These are phyloP conservation scores for Trichaptum fuscoviolaceum DNA, from an alignment of 768 basidiomycete species.

Conservation along the genomic window DNA sequence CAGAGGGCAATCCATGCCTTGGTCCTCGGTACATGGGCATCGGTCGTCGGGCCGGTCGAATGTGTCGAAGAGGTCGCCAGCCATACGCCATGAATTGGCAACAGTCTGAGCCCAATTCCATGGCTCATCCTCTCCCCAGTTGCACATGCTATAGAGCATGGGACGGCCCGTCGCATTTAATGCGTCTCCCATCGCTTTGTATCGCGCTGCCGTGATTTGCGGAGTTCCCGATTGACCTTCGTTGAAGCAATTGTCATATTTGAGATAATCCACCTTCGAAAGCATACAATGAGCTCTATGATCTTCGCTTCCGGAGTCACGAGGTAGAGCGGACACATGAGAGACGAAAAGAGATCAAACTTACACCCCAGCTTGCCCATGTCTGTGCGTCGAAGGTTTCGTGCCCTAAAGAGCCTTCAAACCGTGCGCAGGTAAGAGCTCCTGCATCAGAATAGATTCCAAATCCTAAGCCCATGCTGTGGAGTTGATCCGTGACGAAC, in stretches of 20 bases:
- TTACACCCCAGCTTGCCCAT: conserved; percentile 34
- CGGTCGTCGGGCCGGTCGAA: conserved; percentile 4
- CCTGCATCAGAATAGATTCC: conserved; percentile 34
- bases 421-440: conserved; percentile 13
- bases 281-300: not conserved
- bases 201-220: conserved; percentile 30
- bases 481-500: conserved; percentile 26
- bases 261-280: conserved; percentile 9
- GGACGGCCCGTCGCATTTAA: conserved; percentile 34
- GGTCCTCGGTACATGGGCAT: conserved; percentile 1
- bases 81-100: conserved; percentile 19
- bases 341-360: conserved; percentile 25
- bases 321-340: not conserved
- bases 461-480: conserved; percentile 29
- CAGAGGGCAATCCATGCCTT: conserved; percentile 4
- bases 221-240: conserved; percentile 32
- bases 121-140: conserved; percentile 35
- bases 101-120: conserved; percentile 35
- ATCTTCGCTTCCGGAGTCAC: not conserved
- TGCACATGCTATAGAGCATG: conserved; percentile 35
- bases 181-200: conserved; percentile 32
- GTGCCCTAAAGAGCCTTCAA: conserved; percentile 30
- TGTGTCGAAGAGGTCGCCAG: conserved; percentile 19
- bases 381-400: conserved; percentile 37
- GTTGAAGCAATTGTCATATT: conserved; percentile 39